Evolutionary conservation across 2,329 filamentous ascomycete species (phyloP).

Genomic region (Scleromitrula shiraiana): DNA sequence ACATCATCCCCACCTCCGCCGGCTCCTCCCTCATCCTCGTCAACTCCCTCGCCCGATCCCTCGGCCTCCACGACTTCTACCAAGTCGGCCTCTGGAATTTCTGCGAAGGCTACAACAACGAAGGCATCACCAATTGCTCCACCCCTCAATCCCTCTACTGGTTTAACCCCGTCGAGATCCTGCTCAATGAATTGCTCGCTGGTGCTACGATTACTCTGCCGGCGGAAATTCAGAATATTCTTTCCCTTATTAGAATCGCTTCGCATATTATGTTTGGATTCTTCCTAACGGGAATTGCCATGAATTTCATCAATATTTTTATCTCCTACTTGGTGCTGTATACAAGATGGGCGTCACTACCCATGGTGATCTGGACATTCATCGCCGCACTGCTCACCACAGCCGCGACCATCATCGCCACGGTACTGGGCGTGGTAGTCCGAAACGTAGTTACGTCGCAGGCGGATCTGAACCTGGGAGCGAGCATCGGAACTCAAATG

Average conservation of each 20-base stretch:
- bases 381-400: slow-evolving; percentile 59
- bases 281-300: slow-evolving; percentile 63
- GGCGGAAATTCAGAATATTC: slow-evolving; percentile 60
- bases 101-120: slow-evolving; percentile 73
- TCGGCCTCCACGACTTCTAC: slow-evolving; percentile 92
- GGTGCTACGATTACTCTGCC: slow-evolving; percentile 81
- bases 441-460: slow-evolving; percentile 65
- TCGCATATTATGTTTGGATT: slow-evolving; percentile 85
- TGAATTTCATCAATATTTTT: slow-evolving; percentile 68
- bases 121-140: slow-evolving; percentile 72
- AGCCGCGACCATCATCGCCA: slow-evolving; percentile 66
- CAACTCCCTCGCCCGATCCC: slow-evolving; percentile 77
- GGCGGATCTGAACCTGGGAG: slow-evolving; percentile 66
- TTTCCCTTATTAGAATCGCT: slow-evolving; percentile 64
- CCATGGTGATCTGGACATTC: slow-evolving; percentile 60
- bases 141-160: slow-evolving; percentile 65
- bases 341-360: slow-evolving; percentile 52
- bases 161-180: slow-evolving; percentile 83
- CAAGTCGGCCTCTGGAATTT: slow-evolving; percentile 87
- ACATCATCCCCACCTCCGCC: slow-evolving; percentile 44
- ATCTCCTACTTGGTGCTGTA: slow-evolving; percentile 39
- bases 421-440: slow-evolving; percentile 77
- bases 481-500: slow-evolving; percentile 64
- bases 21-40: slow-evolving; percentile 58
- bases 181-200: slow-evolving; percentile 70